Percentiles rank a stretch among this genome's conserved stretches.
Evolutionary conservation across 169 alveolate genomes (phyloP).

Genomic region (Eimeria maxima): DNA sequence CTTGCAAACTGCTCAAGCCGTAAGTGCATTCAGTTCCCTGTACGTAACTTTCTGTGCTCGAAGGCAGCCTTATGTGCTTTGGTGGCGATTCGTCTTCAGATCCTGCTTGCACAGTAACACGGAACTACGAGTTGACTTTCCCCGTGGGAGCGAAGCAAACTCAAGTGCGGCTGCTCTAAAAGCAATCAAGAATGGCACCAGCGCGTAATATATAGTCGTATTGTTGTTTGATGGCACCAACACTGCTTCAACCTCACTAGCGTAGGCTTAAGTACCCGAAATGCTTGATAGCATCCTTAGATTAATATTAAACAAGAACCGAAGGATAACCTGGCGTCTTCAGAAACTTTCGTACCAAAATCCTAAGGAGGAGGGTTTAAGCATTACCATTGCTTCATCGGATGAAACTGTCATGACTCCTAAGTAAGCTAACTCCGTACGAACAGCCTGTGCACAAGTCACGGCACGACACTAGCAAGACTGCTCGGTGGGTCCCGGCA

Average conservation of each 20-base stretch:
- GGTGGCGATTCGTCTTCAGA: not conserved
- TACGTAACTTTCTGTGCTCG: not conserved
- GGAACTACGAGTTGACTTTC: slow-evolving; percentile 59
- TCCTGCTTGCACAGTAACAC: slow-evolving; percentile 45
- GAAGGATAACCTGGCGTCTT: not conserved
- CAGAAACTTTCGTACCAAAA: slow-evolving; percentile 65
- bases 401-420: slow-evolving; percentile 53
- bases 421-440: not conserved
- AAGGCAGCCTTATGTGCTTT: not conserved
- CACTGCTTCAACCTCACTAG: not conserved
- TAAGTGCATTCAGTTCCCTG: not conserved
- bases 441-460: not conserved
- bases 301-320: not conserved
- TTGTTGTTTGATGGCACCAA: not conserved
- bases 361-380: slow-evolving; percentile 24
- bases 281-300: not conserved
- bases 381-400: slow-evolving; percentile 8
- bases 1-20: slow-evolving; percentile 37
- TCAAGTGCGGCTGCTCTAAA: slow-evolving; percentile 4
- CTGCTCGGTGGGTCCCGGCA: not conserved
- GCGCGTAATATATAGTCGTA: not conserved
- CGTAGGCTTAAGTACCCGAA: not conserved
- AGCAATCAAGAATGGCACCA: not conserved
- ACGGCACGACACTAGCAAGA: not conserved
- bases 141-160: slow-evolving; percentile 78